Percentiles rank a stretch among this genome's conserved stretches.
These are phyloP conservation scores for Metrosideros polymorpha DNA, from an alignment of 441 rosid species.

Conservation along the genomic window DNA sequence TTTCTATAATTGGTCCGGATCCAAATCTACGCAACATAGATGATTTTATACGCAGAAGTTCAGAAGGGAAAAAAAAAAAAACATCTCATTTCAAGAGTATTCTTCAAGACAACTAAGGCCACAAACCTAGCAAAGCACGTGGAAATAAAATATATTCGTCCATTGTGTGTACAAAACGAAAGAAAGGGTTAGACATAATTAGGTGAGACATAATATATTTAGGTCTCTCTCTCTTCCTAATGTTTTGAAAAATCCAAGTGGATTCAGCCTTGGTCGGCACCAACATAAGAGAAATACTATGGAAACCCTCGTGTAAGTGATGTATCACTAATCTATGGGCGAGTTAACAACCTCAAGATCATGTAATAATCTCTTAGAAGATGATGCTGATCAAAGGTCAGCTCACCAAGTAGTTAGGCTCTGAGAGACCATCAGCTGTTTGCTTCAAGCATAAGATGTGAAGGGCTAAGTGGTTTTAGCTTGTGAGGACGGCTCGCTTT, in stretches of 20 bases:
- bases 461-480: background rate
- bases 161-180: background rate
- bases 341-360: background rate
- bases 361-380: background rate
- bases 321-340: background rate
- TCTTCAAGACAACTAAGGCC: background rate
- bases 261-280: background rate
- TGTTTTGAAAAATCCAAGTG: background rate
- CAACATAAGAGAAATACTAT: background rate
- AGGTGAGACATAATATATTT: background rate
- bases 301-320: background rate
- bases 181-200: background rate
- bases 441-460: background rate
- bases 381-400: background rate
- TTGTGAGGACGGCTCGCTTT: background rate
- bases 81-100: background rate
- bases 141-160: background rate
- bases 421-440: background rate
- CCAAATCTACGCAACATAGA: background rate
- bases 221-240: background rate
- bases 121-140: background rate
- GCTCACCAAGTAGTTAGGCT: background rate
- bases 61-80: fast-evolving
- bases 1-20: background rate
- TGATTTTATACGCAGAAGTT: background rate